Base-by-base conservation (phyloP, 2,329 filamentous ascomycete species). In the Blumeria hordei region DNA sequence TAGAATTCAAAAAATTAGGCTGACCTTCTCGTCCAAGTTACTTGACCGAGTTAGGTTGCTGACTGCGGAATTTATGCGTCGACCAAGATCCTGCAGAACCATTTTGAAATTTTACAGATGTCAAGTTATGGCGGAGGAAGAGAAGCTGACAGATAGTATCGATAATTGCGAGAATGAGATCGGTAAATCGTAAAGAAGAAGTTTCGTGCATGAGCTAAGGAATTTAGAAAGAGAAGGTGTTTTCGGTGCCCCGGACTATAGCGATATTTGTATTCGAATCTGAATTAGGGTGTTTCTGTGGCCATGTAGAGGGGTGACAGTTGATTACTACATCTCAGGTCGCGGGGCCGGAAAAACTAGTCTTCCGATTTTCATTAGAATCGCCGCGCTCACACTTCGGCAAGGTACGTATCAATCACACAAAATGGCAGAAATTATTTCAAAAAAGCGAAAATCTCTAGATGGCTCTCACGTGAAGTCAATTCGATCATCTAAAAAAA, bases 71-170 rank as follows among this genome's bases (percentile, higher is more conserved):
- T 95, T 96, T 70, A 98, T 96, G 72, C 92, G 92, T 75, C 90
- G 88, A 64, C 92, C 92, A 57, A 98, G 79, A 77, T 98, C 92
- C 80, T 94, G 88, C 67, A 98, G 84, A 76, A 98, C 92, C 92
- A 98, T 98, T 67, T 43, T 43, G 39, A n/a, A 43, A 65, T 67
- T 57, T 36, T 53, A 49, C 54, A 44, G 43, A 21, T 53, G 50
- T 57, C 34, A 45, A 21, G 33, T 16, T 7, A 33, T 36, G 12
- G 49, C 21, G 21, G 21, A 2, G 4, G 21, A 28, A 28, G 21
- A 28, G 4, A 28, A 28, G 21, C n/a, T 7, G 44, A 21, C n/a
- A 47, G n/a, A 4, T 18, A 9, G n/a, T 18, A 16, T 44, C 44
- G n/a, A 21, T 8, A 47, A 28, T 16, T 47, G 44, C 9, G 6